These are phyloP conservation scores for Alternaria burnsii DNA, from an alignment of 2,329 filamentous ascomycete genomes.

Conservation along the genomic window DNA sequence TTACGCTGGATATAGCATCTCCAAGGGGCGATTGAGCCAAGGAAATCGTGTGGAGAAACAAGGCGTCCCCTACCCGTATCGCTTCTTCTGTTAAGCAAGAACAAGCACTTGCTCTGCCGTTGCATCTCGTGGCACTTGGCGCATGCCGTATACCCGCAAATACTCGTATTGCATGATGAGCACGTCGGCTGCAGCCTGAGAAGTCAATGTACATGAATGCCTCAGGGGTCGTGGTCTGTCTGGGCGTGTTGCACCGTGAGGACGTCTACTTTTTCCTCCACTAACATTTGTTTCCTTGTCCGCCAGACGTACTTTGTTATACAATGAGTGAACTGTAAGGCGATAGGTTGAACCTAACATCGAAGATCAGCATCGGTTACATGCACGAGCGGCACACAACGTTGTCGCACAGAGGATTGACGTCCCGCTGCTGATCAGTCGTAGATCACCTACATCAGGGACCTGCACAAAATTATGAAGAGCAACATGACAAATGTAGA, in stretches of 20 bases:
- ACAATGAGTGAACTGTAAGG: neutral
- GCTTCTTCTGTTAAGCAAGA: conserved; percentile 4
- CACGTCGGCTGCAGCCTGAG: neutral
- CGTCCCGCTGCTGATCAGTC: conserved; percentile 2
- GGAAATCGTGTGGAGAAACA: conserved; percentile 4
- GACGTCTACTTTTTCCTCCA: neutral
- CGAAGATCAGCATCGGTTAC: neutral
- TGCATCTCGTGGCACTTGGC: neutral
- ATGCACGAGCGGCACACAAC: neutral
- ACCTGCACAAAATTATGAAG: neutral
- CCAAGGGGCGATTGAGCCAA: neutral
- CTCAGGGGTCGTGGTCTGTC: neutral
- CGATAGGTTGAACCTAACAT: neutral
- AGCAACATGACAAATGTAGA: neutral
- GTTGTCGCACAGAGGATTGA: neutral
- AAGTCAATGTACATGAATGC: neutral
- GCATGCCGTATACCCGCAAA: conserved; percentile 2
- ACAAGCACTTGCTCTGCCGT: conserved; percentile 1
- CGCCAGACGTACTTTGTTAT: neutral
- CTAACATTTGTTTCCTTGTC: neutral
- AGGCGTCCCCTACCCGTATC: neutral
- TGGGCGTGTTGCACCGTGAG: neutral
- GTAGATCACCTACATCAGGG: neutral
- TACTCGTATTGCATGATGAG: conserved; percentile 1
- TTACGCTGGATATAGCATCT: neutral